Base-by-base conservation (phyloP, 352 stramenopile species). In the Elongisporangium undulatum region DNA sequence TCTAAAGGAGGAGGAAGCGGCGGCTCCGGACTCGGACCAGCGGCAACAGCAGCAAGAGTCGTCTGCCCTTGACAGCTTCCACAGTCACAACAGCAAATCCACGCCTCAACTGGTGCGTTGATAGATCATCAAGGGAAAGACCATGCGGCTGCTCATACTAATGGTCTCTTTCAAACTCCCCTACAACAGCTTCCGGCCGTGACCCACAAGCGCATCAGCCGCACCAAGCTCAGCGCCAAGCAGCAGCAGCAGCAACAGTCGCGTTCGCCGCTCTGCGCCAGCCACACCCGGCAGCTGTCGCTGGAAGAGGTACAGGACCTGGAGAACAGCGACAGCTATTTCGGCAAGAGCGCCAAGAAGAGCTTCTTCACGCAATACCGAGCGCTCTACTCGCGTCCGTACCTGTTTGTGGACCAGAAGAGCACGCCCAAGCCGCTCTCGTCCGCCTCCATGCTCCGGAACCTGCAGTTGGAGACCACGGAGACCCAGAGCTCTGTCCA, bases 331-430 rank as follows among this genome's bases (percentile, higher is more conserved):
- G 72, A 82, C 20, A 61, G 64, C 19, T 93, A 93, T 67, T 90
- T 93, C 54, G 84, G 84, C 21, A 71, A 71, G 0, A 64, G 55
- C 1, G 81, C 84, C 17, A 84, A 81, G 49, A 53, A 69, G 9
- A 55, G 70, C 13, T 93, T 93, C 60, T 93, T 82, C 57, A 66
- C 66, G 6, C 69, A 79, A 58, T 93, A 93, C 63, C 72, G 67
- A 1, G 68, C 86, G 34, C 26, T 93, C 39, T 75, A 85, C 52
- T 79, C 73, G 0, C 75, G 80, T n/a, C 79, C 79, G 19, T 89
- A 88, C 59, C 56, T 91, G 21, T 91, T 88, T 38, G 69, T 87
- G 19, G 73, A 71, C 24, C 61, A 56, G n/a, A 71, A 68, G 41
- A 39, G n/a, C 21, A 53, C 55, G 21, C 23, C 24, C 71, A 68